A percentile compares a stretch with the other conserved stretches of the same genome.
Conservation (phyloP, 2,329 filamentous ascomycete genomes). For the Pseudogymnoascus sp. region DNA sequence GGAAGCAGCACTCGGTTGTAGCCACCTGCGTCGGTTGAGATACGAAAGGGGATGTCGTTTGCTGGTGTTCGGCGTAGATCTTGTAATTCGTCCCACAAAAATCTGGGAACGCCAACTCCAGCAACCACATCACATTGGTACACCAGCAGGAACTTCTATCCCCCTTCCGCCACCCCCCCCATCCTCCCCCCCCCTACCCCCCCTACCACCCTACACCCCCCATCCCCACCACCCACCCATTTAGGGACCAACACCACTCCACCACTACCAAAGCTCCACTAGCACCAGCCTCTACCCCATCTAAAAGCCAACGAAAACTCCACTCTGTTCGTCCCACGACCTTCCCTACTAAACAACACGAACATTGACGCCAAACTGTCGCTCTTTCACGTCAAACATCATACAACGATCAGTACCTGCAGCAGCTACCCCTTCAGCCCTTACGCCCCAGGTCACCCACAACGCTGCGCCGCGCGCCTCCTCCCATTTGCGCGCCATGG, state of each 20-base stretch:
- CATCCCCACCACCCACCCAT: neutral
- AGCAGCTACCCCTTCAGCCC: neutral
- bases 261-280: neutral
- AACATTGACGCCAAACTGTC: neutral
- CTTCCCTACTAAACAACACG: slow-evolving; percentile 4
- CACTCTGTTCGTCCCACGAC: neutral
- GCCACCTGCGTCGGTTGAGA: slow-evolving; percentile 6
- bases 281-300: slow-evolving; percentile 2
- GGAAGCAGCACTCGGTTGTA: neutral
- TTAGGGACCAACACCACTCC: neutral
- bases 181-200: too few species aligned
- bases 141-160: neutral
- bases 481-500: neutral
- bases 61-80: neutral
- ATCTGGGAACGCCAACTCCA: neutral
- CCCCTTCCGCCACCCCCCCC: neutral
- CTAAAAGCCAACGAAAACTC: slow-evolving; percentile 7
- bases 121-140: neutral
- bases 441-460: neutral
- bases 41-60: neutral
- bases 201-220: neutral
- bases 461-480: neutral
- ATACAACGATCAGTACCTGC: neutral
- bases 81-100: neutral
- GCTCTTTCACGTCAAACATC: neutral